Evolutionary conservation across 306 rosid species (phyloP).

Genomic region (Arachis stenosperma): DNA sequence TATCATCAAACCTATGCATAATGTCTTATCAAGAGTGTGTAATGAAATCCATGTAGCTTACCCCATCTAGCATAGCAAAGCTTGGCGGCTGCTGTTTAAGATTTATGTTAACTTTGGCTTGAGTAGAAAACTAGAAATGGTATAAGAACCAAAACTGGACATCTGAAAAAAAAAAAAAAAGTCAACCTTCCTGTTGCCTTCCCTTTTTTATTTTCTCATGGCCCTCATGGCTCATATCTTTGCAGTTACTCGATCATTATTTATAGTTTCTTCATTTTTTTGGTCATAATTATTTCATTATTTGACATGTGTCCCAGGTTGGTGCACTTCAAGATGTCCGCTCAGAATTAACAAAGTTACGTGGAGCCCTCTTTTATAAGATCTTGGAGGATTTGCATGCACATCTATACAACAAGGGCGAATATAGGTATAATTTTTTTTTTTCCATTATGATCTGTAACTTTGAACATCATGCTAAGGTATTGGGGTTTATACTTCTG

Average conservation of each 20-base stretch:
- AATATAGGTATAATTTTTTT: constrained; percentile 67
- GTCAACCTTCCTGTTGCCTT: background rate
- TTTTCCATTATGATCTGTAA: background rate
- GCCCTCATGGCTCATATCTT: background rate
- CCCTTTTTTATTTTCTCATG: background rate
- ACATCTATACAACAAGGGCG: constrained; percentile 95
- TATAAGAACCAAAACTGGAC: constrained; percentile 4
- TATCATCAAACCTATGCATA: background rate
- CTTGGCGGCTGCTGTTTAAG: background rate
- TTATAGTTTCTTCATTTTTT: constrained; percentile 14
- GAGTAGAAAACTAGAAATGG: background rate
- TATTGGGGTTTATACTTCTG: constrained; percentile 19
- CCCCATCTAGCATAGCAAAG: too few species aligned
- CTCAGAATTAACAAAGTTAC: constrained; percentile 86
- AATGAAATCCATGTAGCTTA: too few species aligned
- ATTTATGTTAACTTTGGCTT: constrained; percentile 7
- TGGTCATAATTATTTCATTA: constrained; percentile 26
- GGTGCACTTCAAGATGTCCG: constrained; percentile 99
- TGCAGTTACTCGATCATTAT: constrained; percentile 5
- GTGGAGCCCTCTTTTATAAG: constrained; percentile 88
- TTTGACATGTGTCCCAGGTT: constrained; percentile 59
- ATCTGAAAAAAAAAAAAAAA: background rate
- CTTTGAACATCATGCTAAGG: constrained; percentile 15
- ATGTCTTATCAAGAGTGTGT: background rate
- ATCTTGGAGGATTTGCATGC: constrained; percentile 95